Conservation (phyloP, 2,329 filamentous ascomycete species). For the Fusarium sp. region DNA sequence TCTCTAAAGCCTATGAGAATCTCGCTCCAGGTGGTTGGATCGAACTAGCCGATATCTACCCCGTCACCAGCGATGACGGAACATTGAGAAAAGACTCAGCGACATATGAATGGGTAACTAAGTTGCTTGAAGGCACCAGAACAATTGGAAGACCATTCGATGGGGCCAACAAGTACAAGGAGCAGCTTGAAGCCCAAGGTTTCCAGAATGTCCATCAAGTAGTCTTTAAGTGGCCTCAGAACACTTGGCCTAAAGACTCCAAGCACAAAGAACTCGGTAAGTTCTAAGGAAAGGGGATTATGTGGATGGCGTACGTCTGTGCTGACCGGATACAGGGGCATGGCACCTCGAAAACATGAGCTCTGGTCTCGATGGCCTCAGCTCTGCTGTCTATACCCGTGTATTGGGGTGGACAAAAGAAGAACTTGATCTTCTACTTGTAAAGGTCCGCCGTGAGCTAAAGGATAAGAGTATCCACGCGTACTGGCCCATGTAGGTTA, state of each 20-base stretch:
- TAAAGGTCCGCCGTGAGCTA: slow-evolving; percentile 47
- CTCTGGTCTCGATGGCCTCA: slow-evolving; percentile 48
- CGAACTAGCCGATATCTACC: slow-evolving; percentile 44
- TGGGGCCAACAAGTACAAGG: slow-evolving; percentile 40
- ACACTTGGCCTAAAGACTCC: slow-evolving; percentile 64
- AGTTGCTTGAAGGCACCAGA: slow-evolving; percentile 46
- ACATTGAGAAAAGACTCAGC: slow-evolving; percentile 38
- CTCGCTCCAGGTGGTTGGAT: slow-evolving; percentile 47
- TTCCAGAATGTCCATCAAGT: slow-evolving; percentile 65
- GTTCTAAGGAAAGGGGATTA: not conserved
- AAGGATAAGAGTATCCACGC: slow-evolving; percentile 46
- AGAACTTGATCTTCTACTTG: slow-evolving; percentile 48
- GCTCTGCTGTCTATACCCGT: slow-evolving; percentile 50
- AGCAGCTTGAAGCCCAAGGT: slow-evolving; percentile 63
- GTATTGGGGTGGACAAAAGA: slow-evolving; percentile 48
- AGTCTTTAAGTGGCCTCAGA: slow-evolving; percentile 64
- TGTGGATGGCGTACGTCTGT: not conserved
- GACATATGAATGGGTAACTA: slow-evolving; percentile 39
- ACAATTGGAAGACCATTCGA: slow-evolving; percentile 49
- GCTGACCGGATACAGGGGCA: slow-evolving; percentile 46
- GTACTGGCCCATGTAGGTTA: slow-evolving; percentile 49
- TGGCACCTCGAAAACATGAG: slow-evolving; percentile 44
- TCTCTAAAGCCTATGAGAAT: slow-evolving; percentile 43
- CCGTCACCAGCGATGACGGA: slow-evolving; percentile 26
- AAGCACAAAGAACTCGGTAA: slow-evolving; percentile 63